Evolutionary conservation across 1,139 yeast genomes (phyloP), one percentile per base, ranked within the genome.

Genomic region (Suhomyces kunorum): DNA sequence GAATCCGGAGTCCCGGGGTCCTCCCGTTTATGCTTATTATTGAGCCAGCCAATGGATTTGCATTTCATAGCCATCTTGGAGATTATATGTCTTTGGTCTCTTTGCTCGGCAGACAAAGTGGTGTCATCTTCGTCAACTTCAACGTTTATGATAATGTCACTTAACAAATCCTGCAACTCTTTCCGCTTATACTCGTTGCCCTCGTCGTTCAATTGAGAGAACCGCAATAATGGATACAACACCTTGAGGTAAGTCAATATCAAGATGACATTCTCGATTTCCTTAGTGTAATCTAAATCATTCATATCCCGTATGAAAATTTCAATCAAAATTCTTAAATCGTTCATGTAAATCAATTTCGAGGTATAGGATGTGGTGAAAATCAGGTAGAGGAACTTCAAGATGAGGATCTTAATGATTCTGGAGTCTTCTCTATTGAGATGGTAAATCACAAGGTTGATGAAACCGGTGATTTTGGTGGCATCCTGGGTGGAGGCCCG

Each of bases 241-340:
- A 89, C 92, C 44, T 95, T 74, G 33, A 90, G 63, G 52, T 85
- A 88, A 0, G 95, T 86, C 49, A 86, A 78, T 30, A 88, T 74
- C 38, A 89, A 66, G 14, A 66, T 53, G 32, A 63, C 47, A 35
- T 78, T 71, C 47, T 83, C 89, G 29, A 78, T 77, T 9, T 56
- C 55, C n/a, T 56, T 58, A 14, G 60, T 46, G 43, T 63, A 67
- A 28, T 74, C 80, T 36, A 88, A 63, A 55, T 89, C 81, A 48
- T 78, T 77, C 41, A 90, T 69, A 58, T 90, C 96, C 42, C 98
- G 68, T 4, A 89, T 73, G 39, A 90, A 72, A 7, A 92, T 88
- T 51, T 89, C 96, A n/a, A 86, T 80, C 45, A 92, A 73, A 5
- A 92, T 95, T 53, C 84, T 81, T 44, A 90, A 65, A 59, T 92